Percentiles rank a stretch among this genome's conserved stretches.
These are phyloP conservation scores for Aureobasidium melanogenum DNA, from an alignment of 2,329 filamentous ascomycete genomes.

Conservation along the genomic window DNA sequence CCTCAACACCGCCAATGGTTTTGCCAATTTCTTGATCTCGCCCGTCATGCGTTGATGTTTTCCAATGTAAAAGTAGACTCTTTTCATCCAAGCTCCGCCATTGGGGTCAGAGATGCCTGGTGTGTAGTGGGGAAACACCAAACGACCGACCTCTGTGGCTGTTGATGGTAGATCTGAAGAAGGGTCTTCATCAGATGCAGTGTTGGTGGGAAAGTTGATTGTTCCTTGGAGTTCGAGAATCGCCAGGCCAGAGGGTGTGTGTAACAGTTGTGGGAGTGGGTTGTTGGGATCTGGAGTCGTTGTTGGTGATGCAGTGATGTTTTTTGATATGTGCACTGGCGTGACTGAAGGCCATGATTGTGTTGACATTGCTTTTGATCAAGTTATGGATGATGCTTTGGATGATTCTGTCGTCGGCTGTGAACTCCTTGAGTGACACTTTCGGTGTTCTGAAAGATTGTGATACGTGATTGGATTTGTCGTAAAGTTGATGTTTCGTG, in stretches of 20 bases:
- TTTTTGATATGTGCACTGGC: neutral
- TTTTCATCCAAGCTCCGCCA: slow-evolving; percentile 76
- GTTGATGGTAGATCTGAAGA: slow-evolving; percentile 17
- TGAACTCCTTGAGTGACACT: neutral
- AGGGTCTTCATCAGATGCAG: slow-evolving; percentile 16
- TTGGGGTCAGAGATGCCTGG: slow-evolving; percentile 35
- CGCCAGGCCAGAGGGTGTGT: slow-evolving; percentile 81
- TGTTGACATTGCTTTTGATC: neutral
- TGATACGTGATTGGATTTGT: too few relatives aligned
- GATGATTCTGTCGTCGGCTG: neutral
- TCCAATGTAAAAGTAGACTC: slow-evolving; percentile 79
- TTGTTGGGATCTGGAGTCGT: slow-evolving; percentile 27
- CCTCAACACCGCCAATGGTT: slow-evolving; percentile 69
- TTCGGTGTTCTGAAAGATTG: neutral
- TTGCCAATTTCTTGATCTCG: slow-evolving; percentile 78
- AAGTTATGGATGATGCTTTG: neutral
- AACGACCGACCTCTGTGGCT: slow-evolving; percentile 54
- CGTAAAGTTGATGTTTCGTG: neutral
- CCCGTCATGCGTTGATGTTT: slow-evolving; percentile 81
- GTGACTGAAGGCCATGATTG: neutral
- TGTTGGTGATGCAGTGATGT: neutral
- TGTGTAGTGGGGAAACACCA: slow-evolving; percentile 70
- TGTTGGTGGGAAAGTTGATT: slow-evolving; percentile 59
- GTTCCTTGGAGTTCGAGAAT: slow-evolving; percentile 88
- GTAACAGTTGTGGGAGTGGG: slow-evolving; percentile 71